These are phyloP conservation scores for Mercurialis annua DNA, from an alignment of 345 rosid genomes.

Conservation along the genomic window DNA sequence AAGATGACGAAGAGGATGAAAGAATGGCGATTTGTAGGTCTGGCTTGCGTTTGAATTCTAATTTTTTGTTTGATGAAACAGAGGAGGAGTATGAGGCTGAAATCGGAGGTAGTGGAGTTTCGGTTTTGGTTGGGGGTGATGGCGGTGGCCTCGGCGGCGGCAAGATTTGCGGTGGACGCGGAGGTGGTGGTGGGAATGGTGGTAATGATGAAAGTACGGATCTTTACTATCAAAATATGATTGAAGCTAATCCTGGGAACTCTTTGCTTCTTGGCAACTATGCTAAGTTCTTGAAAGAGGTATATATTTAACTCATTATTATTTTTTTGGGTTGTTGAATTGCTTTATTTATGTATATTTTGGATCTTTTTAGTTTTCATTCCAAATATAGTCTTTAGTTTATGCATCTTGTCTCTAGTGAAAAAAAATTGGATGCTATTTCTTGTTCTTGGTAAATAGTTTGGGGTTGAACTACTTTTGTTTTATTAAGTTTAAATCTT, in stretches of 20 bases:
- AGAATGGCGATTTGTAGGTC: slow-evolving; percentile 13
- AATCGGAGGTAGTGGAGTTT: neutral
- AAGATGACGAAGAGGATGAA: slow-evolving; percentile 39
- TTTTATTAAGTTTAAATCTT: too few species aligned
- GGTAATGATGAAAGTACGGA: slow-evolving; percentile 45
- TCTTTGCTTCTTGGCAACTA: slow-evolving; percentile 74
- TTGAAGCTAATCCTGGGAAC: slow-evolving; percentile 81
- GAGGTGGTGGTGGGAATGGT: slow-evolving; percentile 28
- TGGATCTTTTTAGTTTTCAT: neutral
- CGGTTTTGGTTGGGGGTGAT: slow-evolving; percentile 34
- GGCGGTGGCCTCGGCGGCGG: slow-evolving; percentile 48
- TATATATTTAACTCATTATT: slow-evolving; percentile 1
- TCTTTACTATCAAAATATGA: slow-evolving; percentile 65
- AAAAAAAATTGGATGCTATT: neutral
- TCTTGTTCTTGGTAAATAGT: too few species aligned
- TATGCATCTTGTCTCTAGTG: neutral
- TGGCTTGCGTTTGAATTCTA: slow-evolving; percentile 17
- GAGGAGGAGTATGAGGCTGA: slow-evolving; percentile 1
- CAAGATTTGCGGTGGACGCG: slow-evolving; percentile 40
- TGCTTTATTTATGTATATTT: neutral
- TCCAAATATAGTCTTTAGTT: neutral
- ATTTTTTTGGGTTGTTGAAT: neutral
- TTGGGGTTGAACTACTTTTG: too few species aligned
- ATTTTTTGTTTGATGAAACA: slow-evolving; percentile 19
- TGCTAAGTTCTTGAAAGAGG: slow-evolving; percentile 89